phyloP scores from a whole-genome alignment of 768 basidiomycete species.

The Pleurotus djamor region DNA sequence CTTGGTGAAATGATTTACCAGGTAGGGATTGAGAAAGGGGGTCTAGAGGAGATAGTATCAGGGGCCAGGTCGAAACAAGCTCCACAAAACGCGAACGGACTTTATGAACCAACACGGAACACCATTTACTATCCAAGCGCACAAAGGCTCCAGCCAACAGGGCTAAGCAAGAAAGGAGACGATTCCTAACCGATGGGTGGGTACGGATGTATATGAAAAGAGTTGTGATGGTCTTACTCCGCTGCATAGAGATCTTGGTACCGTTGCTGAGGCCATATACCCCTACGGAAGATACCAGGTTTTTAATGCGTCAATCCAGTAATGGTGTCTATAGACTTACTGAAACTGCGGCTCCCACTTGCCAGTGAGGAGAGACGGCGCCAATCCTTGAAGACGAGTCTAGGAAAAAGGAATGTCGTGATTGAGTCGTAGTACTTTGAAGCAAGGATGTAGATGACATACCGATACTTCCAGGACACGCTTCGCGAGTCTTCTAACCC shows the following conservation, averaged over 20 bases:
- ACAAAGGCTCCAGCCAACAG: constrained; percentile 36
- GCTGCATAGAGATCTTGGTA: constrained; percentile 28
- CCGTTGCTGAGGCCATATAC: constrained; percentile 37
- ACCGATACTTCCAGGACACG: constrained; percentile 33
- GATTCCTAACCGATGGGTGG: constrained; percentile 18
- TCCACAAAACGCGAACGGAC: constrained; percentile 17
- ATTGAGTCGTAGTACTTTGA: neutral
- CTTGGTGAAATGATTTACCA: constrained; percentile 24
- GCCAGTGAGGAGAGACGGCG: constrained; percentile 34
- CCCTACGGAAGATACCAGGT: constrained; percentile 21
- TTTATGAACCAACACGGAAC: constrained; percentile 38
- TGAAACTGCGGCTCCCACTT: constrained; percentile 39
- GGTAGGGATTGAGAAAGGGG: constrained; percentile 43
- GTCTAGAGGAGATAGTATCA: constrained; percentile 21
- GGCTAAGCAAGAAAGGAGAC: constrained; percentile 28
- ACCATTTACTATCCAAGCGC: constrained; percentile 40
- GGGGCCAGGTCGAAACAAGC: neutral
- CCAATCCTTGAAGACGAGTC: constrained; percentile 34
- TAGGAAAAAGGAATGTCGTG: constrained; percentile 9
- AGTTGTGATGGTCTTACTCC: constrained; percentile 21
- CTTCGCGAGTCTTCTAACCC: constrained; percentile 31
- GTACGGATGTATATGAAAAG: neutral
- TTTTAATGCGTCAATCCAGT: neutral
- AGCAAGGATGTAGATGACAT: constrained; percentile 10
- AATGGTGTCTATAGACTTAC: constrained; percentile 21